Base-by-base conservation (phyloP, 768 basidiomycete genomes). In the Lactifluus pinguis region DNA sequence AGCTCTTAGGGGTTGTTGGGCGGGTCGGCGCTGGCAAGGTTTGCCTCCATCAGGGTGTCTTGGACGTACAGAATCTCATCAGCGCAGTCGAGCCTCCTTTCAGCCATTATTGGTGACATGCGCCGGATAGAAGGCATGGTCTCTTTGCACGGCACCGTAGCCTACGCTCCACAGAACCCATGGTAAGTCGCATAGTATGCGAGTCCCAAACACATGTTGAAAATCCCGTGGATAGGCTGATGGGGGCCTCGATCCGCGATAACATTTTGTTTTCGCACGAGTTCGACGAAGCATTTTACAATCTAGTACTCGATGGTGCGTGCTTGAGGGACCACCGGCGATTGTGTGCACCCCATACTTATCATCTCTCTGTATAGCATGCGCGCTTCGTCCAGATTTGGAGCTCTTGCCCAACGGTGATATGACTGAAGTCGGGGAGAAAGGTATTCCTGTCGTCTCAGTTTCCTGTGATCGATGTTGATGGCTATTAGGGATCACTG, bases 1-100 rank as follows among this genome's bases (percentile, higher is more conserved):
- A 97, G 66, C 73, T 98, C 6, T 77, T 93, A 0, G 92, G 87
- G 3, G 74, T 98, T 7, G 79, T 95, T 17, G 95, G 95, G 15
- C 85, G 90, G 21, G 94, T 98, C 25, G 95, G 94, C 9, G 82
- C 85, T 42, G 95, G 95, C 57, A 98, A 98, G 81, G 88, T 86
- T 61, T 55, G 72, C 57, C 34, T 63, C 59, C 1, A 59, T 53
- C 10, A 44, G 25, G 25, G 13, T 34, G 21, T 57, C 66, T 5
- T 66, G 55, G 11, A 29, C 67, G 7, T 11, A 39, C 50, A 50
- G 38, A 32, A 53, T 66, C 15, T 57, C 30, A 61, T 50, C 6
- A 34, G 64, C 41, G 2, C 59, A 89, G 88, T 84, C 86, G 8
- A 89, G 85, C 69, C 71, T 92, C 29, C 67, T 91, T 45, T 85